Evolutionary conservation across 768 basidiomycete species (phyloP), one percentile per base, ranked within the genome.

Genomic region (Russula dissimulans): DNA sequence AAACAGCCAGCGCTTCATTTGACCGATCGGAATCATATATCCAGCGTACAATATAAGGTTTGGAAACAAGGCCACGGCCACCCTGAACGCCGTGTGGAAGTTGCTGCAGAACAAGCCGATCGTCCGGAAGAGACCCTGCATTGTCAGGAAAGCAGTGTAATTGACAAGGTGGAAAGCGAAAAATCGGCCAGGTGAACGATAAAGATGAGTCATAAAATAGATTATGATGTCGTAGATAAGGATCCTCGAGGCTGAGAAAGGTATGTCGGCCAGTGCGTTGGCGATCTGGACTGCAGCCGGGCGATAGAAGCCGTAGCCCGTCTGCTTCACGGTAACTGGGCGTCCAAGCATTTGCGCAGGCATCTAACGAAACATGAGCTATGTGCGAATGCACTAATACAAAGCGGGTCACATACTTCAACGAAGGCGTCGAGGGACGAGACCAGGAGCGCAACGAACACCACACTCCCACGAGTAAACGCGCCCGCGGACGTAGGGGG

Each of bases 101-200:
- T 77, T 79, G 63, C 71, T 68, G 67, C 78, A 83, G 63, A 84
- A 70, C 57, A 79, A 62, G 38, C 87, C 87, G 61, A 89, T 80
- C 0, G 83, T 83, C 29, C 91, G 77, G 82, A 94, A 95, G 77
- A 93, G 91, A 0, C 83, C 87, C 71, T 89, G 87, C 85, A 94
- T 86, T 22, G 82, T 69, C 57, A 92, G 75, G 70, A 81, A 90
- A 3, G 82, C 79, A 11, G 80, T 22, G 62, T 86, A 87, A 55
- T 78, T 77, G 69, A 88, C 77, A 17, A 93, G 72, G 70, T 86
- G 84, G 75, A 80, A 84, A 18, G 86, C 77, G 69, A 79, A 81
- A 72, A 79, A 82, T 15, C 69, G 74, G 5, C 71, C 78, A 1
- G 76, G 73, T 10, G 72, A 70, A 10, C 75, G 75, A 7, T 51